These are phyloP conservation scores for Boletus subparvulus DNA, from an alignment of 768 basidiomycete genomes.

Conservation along the genomic window DNA sequence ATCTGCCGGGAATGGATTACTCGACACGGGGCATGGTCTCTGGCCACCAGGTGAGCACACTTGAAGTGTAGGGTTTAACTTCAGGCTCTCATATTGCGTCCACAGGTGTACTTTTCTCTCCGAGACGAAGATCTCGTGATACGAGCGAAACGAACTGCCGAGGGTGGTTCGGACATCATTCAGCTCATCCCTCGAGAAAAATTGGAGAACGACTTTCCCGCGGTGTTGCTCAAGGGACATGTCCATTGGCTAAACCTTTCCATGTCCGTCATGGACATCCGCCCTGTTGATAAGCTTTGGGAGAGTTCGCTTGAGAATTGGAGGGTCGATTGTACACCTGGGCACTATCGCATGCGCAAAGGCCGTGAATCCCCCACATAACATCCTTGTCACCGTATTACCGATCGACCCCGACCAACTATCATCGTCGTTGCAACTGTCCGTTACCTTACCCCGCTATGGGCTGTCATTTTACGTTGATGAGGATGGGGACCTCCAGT, in stretches of 20 bases:
- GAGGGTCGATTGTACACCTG: too few species aligned
- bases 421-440: conserved; percentile 11
- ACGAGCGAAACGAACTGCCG: neutral
- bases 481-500: too few species aligned
- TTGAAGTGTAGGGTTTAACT: neutral
- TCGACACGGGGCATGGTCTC: neutral
- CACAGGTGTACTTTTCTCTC: conserved; percentile 22
- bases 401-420: neutral
- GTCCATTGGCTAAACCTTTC: conserved; percentile 31
- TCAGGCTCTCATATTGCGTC: neutral
- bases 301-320: too few species aligned
- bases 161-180: neutral
- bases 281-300: too few species aligned
- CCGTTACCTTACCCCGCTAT: conserved; percentile 31
- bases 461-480: too few species aligned
- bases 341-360: too few species aligned
- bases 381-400: conserved; percentile 18
- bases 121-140: too few species aligned
- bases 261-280: conserved; percentile 22
- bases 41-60: neutral
- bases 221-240: conserved; percentile 12
- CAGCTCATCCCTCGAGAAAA: conserved; percentile 21
- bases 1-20: conserved; percentile 1
- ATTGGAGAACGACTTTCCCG: conserved; percentile 24
- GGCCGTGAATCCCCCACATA: neutral